phyloP scores from a whole-genome alignment of 2,329 filamentous ascomycete species.

The Metarhizium humberi region DNA sequence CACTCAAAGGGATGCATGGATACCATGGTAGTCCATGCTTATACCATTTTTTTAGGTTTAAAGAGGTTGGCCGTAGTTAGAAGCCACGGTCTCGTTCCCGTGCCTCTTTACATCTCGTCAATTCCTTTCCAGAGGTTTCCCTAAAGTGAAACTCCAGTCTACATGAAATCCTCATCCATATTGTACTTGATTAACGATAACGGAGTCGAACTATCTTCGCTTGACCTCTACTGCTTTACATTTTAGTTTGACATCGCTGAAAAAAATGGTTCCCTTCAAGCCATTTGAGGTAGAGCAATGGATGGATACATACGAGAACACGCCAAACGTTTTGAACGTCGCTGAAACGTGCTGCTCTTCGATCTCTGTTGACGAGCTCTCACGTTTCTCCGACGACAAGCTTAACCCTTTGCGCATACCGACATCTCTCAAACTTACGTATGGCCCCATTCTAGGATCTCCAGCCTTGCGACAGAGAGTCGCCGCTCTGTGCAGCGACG shows the following conservation, averaged over 20 bases:
- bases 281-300: constrained; percentile 64
- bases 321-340: constrained; percentile 54
- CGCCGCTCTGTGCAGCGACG: constrained; percentile 41
- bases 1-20: no score
- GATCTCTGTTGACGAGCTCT: constrained; percentile 61
- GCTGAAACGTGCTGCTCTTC: constrained; percentile 73
- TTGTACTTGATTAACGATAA: no score
- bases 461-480: constrained; percentile 54
- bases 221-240: background rate
- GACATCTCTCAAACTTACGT: constrained; percentile 52
- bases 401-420: constrained; percentile 29
- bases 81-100: no score
- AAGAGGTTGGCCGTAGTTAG: no score
- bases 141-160: no score
- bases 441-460: constrained; percentile 65
- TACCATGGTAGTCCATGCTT: no score
- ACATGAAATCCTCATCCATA: no score
- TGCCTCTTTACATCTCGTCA: no score
- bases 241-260: background rate
- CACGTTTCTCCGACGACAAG: constrained; percentile 47
- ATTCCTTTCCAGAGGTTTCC: no score
- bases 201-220: background rate
- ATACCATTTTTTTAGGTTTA: no score
- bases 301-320: constrained; percentile 54
- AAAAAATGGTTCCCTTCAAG: constrained; percentile 45